These are phyloP conservation scores for Eleusine coracana DNA, from an alignment of 176 grass and related monocot genomes.

Conservation along the genomic window DNA sequence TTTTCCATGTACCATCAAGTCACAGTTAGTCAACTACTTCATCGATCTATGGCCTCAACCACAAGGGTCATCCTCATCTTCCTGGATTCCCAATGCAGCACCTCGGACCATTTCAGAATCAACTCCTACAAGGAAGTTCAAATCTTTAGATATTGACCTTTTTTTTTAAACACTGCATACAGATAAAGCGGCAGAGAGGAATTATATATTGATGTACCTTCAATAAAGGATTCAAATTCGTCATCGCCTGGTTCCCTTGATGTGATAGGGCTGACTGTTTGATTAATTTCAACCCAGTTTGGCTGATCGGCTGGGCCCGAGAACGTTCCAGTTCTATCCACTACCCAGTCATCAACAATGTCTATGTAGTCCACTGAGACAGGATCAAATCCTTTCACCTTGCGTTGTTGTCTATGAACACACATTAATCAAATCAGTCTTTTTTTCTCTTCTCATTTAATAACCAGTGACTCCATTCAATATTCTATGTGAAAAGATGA, in stretches of 20 bases:
- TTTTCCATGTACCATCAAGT: slow-evolving; percentile 3
- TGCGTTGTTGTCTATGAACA: slow-evolving; percentile 58
- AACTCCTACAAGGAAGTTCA: slow-evolving; percentile 61
- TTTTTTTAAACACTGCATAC: background rate
- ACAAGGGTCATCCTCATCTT: slow-evolving; percentile 42
- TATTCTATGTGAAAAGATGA: background rate
- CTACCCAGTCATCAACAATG: slow-evolving; percentile 80
- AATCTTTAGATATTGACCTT: slow-evolving; percentile 4
- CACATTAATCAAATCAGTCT: slow-evolving; percentile 23
- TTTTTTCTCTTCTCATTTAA: background rate
- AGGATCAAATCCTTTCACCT: slow-evolving; percentile 70
- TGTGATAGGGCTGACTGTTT: slow-evolving; percentile 36
- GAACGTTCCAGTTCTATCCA: slow-evolving; percentile 60
- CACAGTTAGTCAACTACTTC: slow-evolving; percentile 35
- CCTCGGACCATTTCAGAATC: slow-evolving; percentile 74
- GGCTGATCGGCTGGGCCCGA: slow-evolving; percentile 45
- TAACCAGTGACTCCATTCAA: background rate
- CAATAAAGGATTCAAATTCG: slow-evolving; percentile 77
- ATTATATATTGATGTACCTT: slow-evolving; percentile 49
- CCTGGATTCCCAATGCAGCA: slow-evolving; percentile 58
- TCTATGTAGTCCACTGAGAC: slow-evolving; percentile 70
- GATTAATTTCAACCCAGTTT: slow-evolving; percentile 82
- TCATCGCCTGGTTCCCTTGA: slow-evolving; percentile 53
- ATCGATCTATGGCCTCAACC: slow-evolving; percentile 26
- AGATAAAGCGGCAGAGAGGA: slow-evolving; percentile 9